Base-by-base conservation (phyloP, 305 asterid genomes). In the Fraxinus ornus region DNA sequence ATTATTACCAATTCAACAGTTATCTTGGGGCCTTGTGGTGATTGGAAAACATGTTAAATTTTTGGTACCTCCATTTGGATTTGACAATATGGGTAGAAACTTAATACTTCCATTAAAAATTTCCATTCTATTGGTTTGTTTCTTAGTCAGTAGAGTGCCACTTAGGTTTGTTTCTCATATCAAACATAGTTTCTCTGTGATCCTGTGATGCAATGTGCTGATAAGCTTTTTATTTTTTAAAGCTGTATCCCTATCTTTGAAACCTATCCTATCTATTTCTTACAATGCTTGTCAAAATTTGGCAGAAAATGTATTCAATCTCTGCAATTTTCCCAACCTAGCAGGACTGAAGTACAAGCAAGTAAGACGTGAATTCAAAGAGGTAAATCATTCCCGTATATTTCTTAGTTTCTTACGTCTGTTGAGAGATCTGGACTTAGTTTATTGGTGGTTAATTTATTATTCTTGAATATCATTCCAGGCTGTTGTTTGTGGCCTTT, bases 221-320 rank as follows among this genome's bases (percentile, higher is more conserved):
- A 62, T 62, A 62, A 12, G 1, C 32, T 68, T 10, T 68, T 28
- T 26, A 28, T 9, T 26, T 68, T 26, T 68, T 28, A 24, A 28
- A 68, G 2, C 36, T 28, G 7, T 26, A 28, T 28, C 72, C 28
- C 80, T 49, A 62, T 68, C 75, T 28, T 3, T 33, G 52, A 60
- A 78, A 24, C 36, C 75, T 79, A 55, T 75, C 76, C 52, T 71
- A 57, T 79, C 80, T 30, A 81, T 77, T 82, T 81, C 89, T 88
- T 78, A 86, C 71, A 9, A 77, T 33, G 64, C 30, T 6, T 72
- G 80, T 71, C 84, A 87, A 76, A 75, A 85, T 74, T 10, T 89
- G 84, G 89, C 99, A 96, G 99, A 94, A 91, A 96, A 96, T 77
- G 98, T 96, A 28, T 96, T 96, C 93, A 94, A 96, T 88, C 98